Evolutionary conservation across 2,329 filamentous ascomycete genomes (phyloP).

Genomic region (Microdochium bolleyi): DNA sequence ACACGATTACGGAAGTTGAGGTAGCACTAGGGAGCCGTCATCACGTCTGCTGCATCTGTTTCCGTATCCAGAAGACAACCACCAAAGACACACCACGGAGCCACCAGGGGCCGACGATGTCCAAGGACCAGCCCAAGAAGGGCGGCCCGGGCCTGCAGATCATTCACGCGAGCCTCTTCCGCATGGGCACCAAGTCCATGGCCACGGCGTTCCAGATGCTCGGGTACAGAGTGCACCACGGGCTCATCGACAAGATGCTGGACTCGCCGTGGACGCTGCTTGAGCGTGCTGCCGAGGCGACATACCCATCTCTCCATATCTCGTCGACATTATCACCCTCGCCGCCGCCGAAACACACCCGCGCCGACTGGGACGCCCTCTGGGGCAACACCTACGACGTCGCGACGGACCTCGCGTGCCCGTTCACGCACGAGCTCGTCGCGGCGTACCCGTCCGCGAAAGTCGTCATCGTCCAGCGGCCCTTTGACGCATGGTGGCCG

Average conservation of each 20-base stretch:
- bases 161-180: slow-evolving; percentile 6
- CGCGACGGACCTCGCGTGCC: slow-evolving; percentile 3
- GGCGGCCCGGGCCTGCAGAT: background rate
- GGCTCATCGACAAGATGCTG: background rate
- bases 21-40: too few relatives aligned
- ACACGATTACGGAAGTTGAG: too few relatives aligned
- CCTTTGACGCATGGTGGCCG: slow-evolving; percentile 7
- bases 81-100: background rate
- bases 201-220: slow-evolving; percentile 6
- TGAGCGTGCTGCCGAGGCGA: slow-evolving; percentile 7
- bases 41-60: too few relatives aligned
- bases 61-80: background rate
- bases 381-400: slow-evolving; percentile 7
- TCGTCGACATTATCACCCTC: background rate
- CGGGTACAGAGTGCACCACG: slow-evolving; percentile 5
- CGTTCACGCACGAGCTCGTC: slow-evolving; percentile 5
- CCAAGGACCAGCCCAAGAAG: background rate
- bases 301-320: slow-evolving; percentile 3
- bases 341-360: background rate
- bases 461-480: slow-evolving; percentile 8
- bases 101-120: background rate
- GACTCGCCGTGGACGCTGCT: slow-evolving; percentile 3
- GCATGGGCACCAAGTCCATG: slow-evolving; percentile 7
- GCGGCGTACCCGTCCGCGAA: slow-evolving; percentile 7
- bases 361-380: slow-evolving; percentile 5